These are phyloP conservation scores for Stephanodiscus minutulus DNA, from an alignment of 108 stramenopile species.

Conservation along the genomic window DNA sequence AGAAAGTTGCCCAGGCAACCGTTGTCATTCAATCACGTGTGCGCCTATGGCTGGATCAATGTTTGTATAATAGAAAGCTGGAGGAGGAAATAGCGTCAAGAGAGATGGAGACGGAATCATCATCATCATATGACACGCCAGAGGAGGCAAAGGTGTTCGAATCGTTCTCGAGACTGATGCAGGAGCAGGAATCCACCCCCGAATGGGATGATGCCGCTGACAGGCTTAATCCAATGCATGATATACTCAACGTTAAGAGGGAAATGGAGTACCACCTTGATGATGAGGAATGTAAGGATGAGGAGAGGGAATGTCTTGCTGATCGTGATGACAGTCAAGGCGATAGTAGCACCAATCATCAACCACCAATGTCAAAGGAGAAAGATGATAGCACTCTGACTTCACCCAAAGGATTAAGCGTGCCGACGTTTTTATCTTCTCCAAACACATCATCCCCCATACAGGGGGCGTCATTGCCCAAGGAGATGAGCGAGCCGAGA, in stretches of 20 bases:
- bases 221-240: background rate
- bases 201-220: background rate
- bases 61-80: background rate
- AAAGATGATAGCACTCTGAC: background rate
- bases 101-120: background rate
- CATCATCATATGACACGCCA: background rate
- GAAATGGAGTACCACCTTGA: background rate
- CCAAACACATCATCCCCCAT: background rate
- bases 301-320: background rate
- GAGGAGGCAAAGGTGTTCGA: background rate
- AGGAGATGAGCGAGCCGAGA: background rate
- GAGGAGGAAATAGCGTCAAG: background rate
- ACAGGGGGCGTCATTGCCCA: background rate
- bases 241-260: background rate
- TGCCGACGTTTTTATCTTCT: background rate
- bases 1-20: background rate
- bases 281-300: background rate
- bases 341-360: background rate
- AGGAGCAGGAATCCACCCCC: background rate
- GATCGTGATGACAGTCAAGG: background rate
- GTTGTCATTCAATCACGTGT: constrained; percentile 1
- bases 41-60: background rate
- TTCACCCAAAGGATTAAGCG: background rate
- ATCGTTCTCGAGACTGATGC: background rate
- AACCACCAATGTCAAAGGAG: background rate